A percentile compares a stretch with the other conserved stretches of the same genome.
These are phyloP conservation scores for Cordyceps cicadae DNA, from an alignment of 2,329 filamentous ascomycete species.

Conservation along the genomic window DNA sequence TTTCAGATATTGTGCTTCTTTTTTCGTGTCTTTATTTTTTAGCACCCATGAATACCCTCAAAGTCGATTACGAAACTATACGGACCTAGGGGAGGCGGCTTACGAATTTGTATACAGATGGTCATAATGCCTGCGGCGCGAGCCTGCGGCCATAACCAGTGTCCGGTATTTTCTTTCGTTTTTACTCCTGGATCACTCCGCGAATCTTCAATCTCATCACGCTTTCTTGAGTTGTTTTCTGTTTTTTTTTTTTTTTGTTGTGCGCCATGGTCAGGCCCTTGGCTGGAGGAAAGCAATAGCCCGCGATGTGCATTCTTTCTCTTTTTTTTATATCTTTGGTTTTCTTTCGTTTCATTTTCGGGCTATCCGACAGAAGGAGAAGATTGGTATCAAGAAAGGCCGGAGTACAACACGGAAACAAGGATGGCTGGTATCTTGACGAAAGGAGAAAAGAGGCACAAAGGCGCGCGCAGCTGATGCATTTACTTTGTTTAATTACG, in stretches of 20 bases:
- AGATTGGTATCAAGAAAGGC: not conserved
- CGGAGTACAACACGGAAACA: not conserved
- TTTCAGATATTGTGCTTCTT: constrained; percentile 18
- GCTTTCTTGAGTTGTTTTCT: constrained; percentile 1
- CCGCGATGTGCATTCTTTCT: constrained; percentile 1
- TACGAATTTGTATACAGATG: constrained; percentile 8
- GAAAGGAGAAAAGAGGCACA: constrained; percentile 3
- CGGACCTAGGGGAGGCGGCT: constrained; percentile 12
- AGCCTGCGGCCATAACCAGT: not conserved
- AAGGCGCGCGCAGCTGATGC: constrained; percentile 5
- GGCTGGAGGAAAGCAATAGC: not conserved
- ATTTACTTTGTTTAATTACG: constrained; percentile 15
- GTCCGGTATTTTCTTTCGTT: constrained; percentile 3
- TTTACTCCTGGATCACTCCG: not conserved
- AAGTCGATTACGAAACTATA: constrained; percentile 13
- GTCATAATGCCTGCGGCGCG: not conserved
- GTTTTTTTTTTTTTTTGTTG: not conserved
- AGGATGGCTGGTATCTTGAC: not conserved
- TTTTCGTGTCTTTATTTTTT: constrained; percentile 20
- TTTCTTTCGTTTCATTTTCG: not conserved
- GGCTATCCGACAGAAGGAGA: not conserved
- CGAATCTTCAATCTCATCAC: not conserved
- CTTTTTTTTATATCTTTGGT: constrained; percentile 7
- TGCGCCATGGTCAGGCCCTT: not conserved
- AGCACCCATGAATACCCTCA: constrained; percentile 17